Evolutionary conservation across 164 flowering plant species (phyloP), one percentile per base, ranked within the genome.

Genomic region (Euptelea pleiosperma): DNA sequence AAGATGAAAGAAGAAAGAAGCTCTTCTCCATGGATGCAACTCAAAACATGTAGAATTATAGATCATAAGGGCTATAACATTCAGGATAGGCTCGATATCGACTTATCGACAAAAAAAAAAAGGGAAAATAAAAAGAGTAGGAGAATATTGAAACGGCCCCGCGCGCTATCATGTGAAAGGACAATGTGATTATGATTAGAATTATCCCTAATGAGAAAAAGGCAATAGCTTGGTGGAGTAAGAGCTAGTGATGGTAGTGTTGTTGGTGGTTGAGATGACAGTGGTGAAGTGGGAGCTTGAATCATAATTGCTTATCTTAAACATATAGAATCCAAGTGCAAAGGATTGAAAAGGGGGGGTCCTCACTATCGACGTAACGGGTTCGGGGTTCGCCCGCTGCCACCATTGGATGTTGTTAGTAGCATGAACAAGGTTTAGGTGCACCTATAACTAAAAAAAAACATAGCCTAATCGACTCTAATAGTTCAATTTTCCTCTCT

Each of bases 261-360:
- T 37, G 25, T 54, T 37, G 44, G 58, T 54, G 44, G 45, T 54
- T 55, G 40, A 31, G 21, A 39, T 30, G 21, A 18, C 31, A 22
- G 46, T 67, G 36, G 54, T 48, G 44, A 63, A 56, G 57, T 63
- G 75, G 68, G 59, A 56, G 60, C 40, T 25, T 37, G 62, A 66
- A 61, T 62, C 60, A 58, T 62, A 22, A 67, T 64, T 53, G 50
- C 36, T 35, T 34, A 41, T 41, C 39, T 57, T 30, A 44, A 10
- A 26, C 28, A 5, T 51, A 8, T 52, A 41, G 39, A 51, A 52
- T 31, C 1, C 9, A 19, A 5, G 21, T 14, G 19, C 51, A 35
- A 41, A 29, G n/a, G 31, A 48, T n/a, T 22, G 29, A 12, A 4
- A n/a, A 10, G 11, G 15, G 3, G 2, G 2, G 52, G 16, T 25